Evolutionary conservation across 2,329 filamentous ascomycete species (phyloP).

Genomic region (Trichophyton benhamiae): DNA sequence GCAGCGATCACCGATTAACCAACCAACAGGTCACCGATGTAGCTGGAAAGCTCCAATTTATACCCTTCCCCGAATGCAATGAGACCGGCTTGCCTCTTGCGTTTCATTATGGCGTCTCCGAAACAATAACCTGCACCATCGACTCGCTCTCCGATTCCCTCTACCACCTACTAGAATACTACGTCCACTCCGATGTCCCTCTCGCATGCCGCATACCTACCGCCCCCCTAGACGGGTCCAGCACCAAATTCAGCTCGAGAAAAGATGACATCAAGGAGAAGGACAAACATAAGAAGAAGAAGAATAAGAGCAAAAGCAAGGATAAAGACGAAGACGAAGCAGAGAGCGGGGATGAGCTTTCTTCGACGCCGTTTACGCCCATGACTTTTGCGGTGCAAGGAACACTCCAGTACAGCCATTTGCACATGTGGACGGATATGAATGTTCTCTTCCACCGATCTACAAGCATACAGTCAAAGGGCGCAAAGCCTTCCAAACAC

Average conservation of each 20-base stretch:
- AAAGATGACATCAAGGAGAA: conserved; percentile 8
- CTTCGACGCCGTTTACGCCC: conserved; percentile 56
- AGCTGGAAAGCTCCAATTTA: conserved; percentile 75
- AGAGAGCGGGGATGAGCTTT: background rate
- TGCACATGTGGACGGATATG: conserved; percentile 80
- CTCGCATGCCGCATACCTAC: conserved; percentile 81
- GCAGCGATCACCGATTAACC: background rate
- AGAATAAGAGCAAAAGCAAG: conserved; percentile 14
- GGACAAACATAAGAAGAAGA: background rate
- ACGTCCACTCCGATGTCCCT: conserved; percentile 92
- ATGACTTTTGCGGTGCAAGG: conserved; percentile 81
- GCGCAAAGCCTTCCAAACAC: conserved; percentile 1
- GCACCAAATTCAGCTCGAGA: background rate
- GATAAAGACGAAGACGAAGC: background rate
- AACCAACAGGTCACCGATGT: conserved; percentile 36
- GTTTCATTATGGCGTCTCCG: conserved; percentile 63
- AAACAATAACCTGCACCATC: conserved; percentile 49
- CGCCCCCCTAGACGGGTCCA: conserved; percentile 9
- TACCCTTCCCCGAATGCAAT: conserved; percentile 80
- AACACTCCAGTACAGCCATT: conserved; percentile 73
- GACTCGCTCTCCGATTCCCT: conserved; percentile 41
- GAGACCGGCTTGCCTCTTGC: conserved; percentile 74
- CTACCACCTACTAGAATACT: conserved; percentile 60
- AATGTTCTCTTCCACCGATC: conserved; percentile 69
- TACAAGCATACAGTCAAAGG: conserved; percentile 16